A percentile compares a stretch with the other conserved stretches of the same genome.
Evolutionary conservation across 768 basidiomycete genomes (phyloP).

Genomic region (Lyophyllum semitale): DNA sequence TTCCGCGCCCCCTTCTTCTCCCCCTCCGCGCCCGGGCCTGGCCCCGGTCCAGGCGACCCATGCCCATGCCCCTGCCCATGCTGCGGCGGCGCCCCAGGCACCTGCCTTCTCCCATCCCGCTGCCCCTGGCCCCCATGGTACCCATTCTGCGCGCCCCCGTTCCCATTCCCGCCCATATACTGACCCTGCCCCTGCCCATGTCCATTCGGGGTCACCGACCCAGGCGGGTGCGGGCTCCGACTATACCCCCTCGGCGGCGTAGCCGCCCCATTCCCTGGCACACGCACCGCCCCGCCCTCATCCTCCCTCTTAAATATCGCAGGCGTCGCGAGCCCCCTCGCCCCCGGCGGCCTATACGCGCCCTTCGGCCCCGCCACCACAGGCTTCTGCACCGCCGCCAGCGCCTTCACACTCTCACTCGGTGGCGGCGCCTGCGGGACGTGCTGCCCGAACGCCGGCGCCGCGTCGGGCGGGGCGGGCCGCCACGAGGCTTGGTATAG

Average conservation of each 20-base stretch:
- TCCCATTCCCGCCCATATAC: constrained; percentile 20
- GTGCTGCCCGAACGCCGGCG: constrained; percentile 64
- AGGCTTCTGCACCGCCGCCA: constrained; percentile 54
- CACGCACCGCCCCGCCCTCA: constrained; percentile 68
- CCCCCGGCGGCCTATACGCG: constrained; percentile 93
- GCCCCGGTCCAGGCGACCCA: constrained; percentile 41
- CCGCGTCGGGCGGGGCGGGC: constrained; percentile 66
- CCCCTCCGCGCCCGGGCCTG: constrained; percentile 43
- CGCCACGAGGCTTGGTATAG: constrained; percentile 90
- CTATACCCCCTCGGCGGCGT: constrained; percentile 66
- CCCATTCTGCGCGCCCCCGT: constrained; percentile 32
- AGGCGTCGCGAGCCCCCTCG: constrained; percentile 86
- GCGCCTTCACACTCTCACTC: constrained; percentile 52
- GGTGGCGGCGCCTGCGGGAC: constrained; percentile 74
- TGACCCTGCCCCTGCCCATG: constrained; percentile 19
- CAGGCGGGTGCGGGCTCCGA: constrained; percentile 57
- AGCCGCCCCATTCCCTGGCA: constrained; percentile 47
- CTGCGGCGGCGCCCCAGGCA: constrained; percentile 68
- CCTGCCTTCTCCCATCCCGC: constrained; percentile 52
- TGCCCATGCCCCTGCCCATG: constrained; percentile 19
- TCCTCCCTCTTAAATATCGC: constrained; percentile 91
- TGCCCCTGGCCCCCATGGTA: constrained; percentile 18
- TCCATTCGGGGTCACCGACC: constrained; percentile 37
- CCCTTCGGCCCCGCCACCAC: constrained; percentile 69
- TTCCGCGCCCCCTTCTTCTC: constrained; percentile 38